These are phyloP conservation scores for Talaromyces sp. DNA, from an alignment of 2,329 filamentous ascomycete species.

Conservation along the genomic window DNA sequence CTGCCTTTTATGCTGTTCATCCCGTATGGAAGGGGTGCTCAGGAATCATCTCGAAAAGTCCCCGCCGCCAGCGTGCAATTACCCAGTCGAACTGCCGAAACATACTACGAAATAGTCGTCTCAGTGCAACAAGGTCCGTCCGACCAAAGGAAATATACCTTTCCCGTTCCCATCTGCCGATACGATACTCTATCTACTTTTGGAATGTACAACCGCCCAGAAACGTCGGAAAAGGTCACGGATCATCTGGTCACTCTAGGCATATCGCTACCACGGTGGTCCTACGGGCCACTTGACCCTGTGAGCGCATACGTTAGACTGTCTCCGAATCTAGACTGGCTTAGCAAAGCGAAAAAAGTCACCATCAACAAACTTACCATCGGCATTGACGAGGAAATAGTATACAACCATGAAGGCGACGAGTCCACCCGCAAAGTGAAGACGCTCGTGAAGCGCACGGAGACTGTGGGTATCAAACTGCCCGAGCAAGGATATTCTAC, in stretches of 20 bases:
- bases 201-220: constrained; percentile 97
- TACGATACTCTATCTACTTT: constrained; percentile 98
- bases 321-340: constrained; percentile 85
- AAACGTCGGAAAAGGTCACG: constrained; percentile 75
- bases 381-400: constrained; percentile 92
- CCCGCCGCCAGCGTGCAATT: constrained; percentile 89
- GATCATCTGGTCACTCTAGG: constrained; percentile 89
- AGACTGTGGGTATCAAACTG: constrained; percentile 75
- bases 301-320: constrained; percentile 95
- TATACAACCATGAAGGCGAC: constrained; percentile 97
- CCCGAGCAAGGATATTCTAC: constrained; percentile 90
- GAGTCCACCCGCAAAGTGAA: constrained; percentile 89
- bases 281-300: constrained; percentile 90
- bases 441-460: constrained; percentile 75
- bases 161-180: constrained; percentile 82
- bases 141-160: constrained; percentile 83
- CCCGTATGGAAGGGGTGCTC: constrained; percentile 83
- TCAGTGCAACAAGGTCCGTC: constrained; percentile 86
- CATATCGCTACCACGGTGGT: constrained; percentile 91
- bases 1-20: constrained; percentile 96
- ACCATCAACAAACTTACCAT: constrained; percentile 93
- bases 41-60: constrained; percentile 83
- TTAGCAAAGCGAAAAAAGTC: constrained; percentile 83
- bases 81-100: constrained; percentile 90
- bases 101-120: constrained; percentile 93